phyloP scores from a whole-genome alignment of 2,329 filamentous ascomycete species.

The Stagonosporopsis rhizophila region DNA sequence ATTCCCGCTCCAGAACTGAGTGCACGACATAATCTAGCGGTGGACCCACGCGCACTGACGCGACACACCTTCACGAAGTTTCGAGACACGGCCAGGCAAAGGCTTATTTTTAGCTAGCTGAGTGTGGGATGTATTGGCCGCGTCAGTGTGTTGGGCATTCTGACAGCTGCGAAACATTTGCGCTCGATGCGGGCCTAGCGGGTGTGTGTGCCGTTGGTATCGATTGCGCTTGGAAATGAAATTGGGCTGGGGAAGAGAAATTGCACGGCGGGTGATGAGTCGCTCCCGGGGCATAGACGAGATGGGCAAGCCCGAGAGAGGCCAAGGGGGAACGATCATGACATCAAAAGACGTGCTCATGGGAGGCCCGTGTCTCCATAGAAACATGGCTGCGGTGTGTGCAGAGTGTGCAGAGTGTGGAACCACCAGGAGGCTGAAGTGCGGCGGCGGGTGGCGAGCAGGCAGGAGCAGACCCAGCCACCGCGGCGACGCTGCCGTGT shows the following conservation, averaged over 20 bases:
- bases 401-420: conserved; percentile 3
- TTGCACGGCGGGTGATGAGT: conserved; percentile 16
- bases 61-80: conserved; percentile 13
- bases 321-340: conserved; percentile 9
- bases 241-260: conserved; percentile 18
- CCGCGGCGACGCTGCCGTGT: not conserved
- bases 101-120: conserved; percentile 17
- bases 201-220: not conserved
- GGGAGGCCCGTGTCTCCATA: conserved; percentile 18
- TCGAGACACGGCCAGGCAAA: conserved; percentile 14
- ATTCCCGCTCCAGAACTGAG: conserved; percentile 15
- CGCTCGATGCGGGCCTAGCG: not conserved
- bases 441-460: not conserved
- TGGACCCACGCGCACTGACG: conserved; percentile 12
- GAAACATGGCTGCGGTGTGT: conserved; percentile 9
- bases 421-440: conserved; percentile 12
- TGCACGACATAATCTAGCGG: conserved; percentile 11
- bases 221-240: conserved; percentile 11
- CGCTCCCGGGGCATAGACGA: conserved; percentile 14
- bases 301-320: conserved; percentile 16
- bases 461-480: conserved; percentile 1
- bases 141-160: conserved; percentile 8
- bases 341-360: conserved; percentile 17
- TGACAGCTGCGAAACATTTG: conserved; percentile 10
- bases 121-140: conserved; percentile 14